phyloP scores from a whole-genome alignment of 2,329 filamentous ascomycete species.

The Leptographium procerum region DNA sequence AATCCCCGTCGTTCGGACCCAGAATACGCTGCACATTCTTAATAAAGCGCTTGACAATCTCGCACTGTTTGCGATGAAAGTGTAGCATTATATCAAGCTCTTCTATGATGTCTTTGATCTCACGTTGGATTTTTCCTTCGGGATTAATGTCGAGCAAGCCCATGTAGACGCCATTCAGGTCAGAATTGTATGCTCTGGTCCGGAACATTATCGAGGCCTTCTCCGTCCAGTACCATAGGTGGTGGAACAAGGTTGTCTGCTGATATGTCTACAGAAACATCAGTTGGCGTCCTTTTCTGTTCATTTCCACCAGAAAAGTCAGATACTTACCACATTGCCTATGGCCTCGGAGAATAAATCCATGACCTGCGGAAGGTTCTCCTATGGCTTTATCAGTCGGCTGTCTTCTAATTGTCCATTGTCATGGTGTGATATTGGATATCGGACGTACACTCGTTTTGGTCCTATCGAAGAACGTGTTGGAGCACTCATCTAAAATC shows the following conservation, averaged over 20 bases:
- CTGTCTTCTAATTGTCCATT: background rate
- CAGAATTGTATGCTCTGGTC: background rate
- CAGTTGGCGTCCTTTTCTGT: background rate
- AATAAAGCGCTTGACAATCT: slow-evolving; percentile 19
- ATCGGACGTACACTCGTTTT: background rate
- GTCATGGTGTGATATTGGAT: background rate
- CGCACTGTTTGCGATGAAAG: slow-evolving; percentile 24
- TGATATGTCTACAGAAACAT: slow-evolving; percentile 16
- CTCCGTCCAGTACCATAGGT: slow-evolving; percentile 25
- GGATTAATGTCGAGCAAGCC: slow-evolving; percentile 28
- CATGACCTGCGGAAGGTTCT: slow-evolving; percentile 22
- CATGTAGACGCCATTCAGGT: slow-evolving; percentile 7
- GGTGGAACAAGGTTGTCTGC: slow-evolving; percentile 26
- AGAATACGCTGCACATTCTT: slow-evolving; percentile 13
- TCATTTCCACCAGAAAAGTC: background rate
- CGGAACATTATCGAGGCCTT: slow-evolving; percentile 12
- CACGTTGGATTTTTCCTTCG: slow-evolving; percentile 29
- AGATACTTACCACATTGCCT: slow-evolving; percentile 24
- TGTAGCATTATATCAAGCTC: slow-evolving; percentile 35
- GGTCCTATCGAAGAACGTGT: slow-evolving; percentile 25
- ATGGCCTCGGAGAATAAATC: slow-evolving; percentile 31
- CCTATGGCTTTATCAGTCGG: background rate
- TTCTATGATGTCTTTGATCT: slow-evolving; percentile 35
- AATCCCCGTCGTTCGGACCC: too few relatives aligned
- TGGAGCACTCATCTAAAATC: slow-evolving; percentile 29